A percentile compares a stretch with the other conserved stretches of the same genome.
phyloP scores from a whole-genome alignment of 371 early-diverging fungal genomes.

The Rhizopus microsporus region DNA sequence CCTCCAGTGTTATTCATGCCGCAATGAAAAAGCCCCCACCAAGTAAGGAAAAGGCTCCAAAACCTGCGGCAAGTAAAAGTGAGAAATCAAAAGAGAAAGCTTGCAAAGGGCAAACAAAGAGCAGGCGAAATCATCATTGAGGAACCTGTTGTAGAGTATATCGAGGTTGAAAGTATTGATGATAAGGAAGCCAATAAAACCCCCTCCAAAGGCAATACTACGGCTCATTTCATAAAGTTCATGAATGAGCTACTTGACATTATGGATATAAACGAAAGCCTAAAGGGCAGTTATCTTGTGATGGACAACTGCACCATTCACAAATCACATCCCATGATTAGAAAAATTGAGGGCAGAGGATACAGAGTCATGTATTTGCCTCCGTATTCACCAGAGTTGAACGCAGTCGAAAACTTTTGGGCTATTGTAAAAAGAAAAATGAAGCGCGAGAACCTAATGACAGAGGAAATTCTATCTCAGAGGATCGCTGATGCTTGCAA shows the following conservation, averaged over 20 bases:
- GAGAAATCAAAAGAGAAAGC: slow-evolving; percentile 13
- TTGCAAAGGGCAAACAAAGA: slow-evolving; percentile 8
- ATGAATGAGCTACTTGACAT: slow-evolving; percentile 16
- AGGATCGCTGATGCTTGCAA: slow-evolving; percentile 18
- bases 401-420: slow-evolving; percentile 13
- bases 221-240: slow-evolving; percentile 14
- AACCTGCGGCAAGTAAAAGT: slow-evolving; percentile 8
- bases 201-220: slow-evolving; percentile 15
- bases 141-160: slow-evolving; percentile 6
- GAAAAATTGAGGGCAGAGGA: slow-evolving; percentile 10
- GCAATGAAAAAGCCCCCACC: slow-evolving; percentile 13
- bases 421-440: slow-evolving; percentile 11
- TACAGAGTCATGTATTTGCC: slow-evolving; percentile 14
- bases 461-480: slow-evolving; percentile 14
- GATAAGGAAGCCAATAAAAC: slow-evolving; percentile 9
- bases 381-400: slow-evolving; percentile 13
- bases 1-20: slow-evolving; percentile 7
- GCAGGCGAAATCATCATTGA: slow-evolving; percentile 5
- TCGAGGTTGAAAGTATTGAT: slow-evolving; percentile 8
- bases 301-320: slow-evolving; percentile 18
- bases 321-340: slow-evolving; percentile 11
- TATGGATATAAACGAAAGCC: slow-evolving; percentile 15
- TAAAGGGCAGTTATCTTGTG: slow-evolving; percentile 16
- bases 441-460: slow-evolving; percentile 12
- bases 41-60: slow-evolving; percentile 7